These are phyloP conservation scores for Heliocybe sulcata DNA, from an alignment of 1,284 basidiomycete genomes.

Conservation along the genomic window DNA sequence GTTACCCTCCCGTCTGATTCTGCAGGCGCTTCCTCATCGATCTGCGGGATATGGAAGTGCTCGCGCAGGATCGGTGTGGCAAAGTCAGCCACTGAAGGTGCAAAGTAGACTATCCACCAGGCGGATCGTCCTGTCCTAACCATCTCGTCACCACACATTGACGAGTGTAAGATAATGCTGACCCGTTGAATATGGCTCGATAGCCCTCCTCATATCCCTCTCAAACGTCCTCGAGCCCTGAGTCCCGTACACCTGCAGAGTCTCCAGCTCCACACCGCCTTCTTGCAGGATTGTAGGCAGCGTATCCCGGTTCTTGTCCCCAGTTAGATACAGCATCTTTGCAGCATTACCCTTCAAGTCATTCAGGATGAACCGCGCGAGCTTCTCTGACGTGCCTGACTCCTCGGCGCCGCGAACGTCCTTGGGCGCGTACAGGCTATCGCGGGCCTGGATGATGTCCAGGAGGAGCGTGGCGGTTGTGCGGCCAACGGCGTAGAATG, in stretches of 20 bases:
- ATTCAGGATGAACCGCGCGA: slow-evolving; percentile 56
- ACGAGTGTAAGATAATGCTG: not conserved
- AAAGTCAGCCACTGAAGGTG: slow-evolving; percentile 62
- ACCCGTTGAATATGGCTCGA: slow-evolving; percentile 19
- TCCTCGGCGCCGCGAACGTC: slow-evolving; percentile 47
- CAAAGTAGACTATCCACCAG: slow-evolving; percentile 74
- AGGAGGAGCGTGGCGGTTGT: slow-evolving; percentile 45
- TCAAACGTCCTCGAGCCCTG: slow-evolving; percentile 44
- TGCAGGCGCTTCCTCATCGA: not conserved
- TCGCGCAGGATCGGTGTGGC: slow-evolving; percentile 43
- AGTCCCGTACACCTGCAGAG: slow-evolving; percentile 64
- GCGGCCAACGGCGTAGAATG: slow-evolving; percentile 73
- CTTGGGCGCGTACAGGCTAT: slow-evolving; percentile 25
- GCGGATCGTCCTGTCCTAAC: not conserved
- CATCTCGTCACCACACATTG: not conserved
- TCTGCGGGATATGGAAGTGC: slow-evolving; percentile 28
- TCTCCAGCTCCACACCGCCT: slow-evolving; percentile 35
- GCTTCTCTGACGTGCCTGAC: slow-evolving; percentile 56
- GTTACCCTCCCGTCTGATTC: slow-evolving; percentile 8
- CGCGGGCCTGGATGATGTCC: slow-evolving; percentile 25
- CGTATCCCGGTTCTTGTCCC: slow-evolving; percentile 76
- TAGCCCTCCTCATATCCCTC: slow-evolving; percentile 29
- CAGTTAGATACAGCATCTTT: slow-evolving; percentile 63
- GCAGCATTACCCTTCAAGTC: slow-evolving; percentile 23
- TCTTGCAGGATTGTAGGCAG: slow-evolving; percentile 43